phyloP scores from a whole-genome alignment of 2,329 filamentous ascomycete species.

The Xylaria sp. region DNA sequence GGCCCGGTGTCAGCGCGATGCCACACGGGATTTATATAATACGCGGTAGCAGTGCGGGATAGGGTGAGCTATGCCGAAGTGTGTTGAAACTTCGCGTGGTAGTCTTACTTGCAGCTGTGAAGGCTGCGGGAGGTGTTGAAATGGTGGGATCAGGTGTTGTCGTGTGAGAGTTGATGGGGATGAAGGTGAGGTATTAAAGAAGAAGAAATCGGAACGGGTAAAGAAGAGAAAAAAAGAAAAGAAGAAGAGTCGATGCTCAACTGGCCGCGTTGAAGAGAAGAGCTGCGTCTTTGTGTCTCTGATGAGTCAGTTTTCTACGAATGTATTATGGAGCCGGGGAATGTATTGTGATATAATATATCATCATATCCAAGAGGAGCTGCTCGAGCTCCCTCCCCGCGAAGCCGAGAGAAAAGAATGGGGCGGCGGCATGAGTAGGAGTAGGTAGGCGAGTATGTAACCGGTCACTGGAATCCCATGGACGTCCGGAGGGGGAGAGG shows the following conservation, averaged over 20 bases:
- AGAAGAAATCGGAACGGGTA: not conserved
- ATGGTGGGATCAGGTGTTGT: no score
- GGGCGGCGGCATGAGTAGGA: not conserved
- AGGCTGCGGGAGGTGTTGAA: not conserved
- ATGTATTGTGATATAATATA: not conserved
- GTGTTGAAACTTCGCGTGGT: constrained; percentile 27
- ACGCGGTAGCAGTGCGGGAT: not conserved
- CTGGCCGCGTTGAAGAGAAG: not conserved
- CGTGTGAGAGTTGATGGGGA: not conserved
- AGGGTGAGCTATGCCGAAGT: constrained; percentile 11
- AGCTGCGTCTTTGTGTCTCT: not conserved
- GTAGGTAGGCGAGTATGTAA: not conserved
- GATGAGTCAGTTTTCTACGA: not conserved
- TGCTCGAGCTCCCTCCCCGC: not conserved
- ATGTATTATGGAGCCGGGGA: not conserved
- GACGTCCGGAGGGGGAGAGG: not conserved
- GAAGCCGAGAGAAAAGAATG: not conserved
- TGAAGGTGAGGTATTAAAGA: not conserved
- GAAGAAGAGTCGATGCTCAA: not conserved
- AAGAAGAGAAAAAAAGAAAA: not conserved
- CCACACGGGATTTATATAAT: not conserved
- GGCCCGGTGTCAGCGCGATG: constrained; percentile 2
- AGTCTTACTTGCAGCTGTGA: constrained; percentile 18
- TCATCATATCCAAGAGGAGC: not conserved
- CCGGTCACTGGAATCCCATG: not conserved